phyloP scores from a whole-genome alignment of 2,329 filamentous ascomycete genomes.

The Aspergillus aculeatinus region DNA sequence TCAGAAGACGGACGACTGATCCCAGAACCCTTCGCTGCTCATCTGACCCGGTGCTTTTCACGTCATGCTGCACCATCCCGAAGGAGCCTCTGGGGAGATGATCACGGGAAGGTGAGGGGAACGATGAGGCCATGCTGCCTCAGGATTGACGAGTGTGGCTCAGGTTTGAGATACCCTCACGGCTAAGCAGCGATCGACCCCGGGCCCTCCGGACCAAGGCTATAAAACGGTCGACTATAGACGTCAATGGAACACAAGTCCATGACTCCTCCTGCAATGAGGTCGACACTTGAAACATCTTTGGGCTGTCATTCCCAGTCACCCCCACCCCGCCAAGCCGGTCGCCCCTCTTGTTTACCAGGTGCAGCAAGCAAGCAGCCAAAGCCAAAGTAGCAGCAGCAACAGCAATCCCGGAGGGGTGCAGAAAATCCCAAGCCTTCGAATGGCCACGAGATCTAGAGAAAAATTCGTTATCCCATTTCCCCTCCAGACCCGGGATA shows the following conservation, averaged over 20 bases:
- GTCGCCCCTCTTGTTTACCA: slow-evolving; percentile 8
- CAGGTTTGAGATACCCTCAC: background rate
- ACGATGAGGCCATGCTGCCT: slow-evolving; percentile 61
- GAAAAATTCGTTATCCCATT: background rate
- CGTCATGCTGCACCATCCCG: slow-evolving; percentile 80
- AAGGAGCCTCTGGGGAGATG: slow-evolving; percentile 64
- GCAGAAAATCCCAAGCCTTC: background rate
- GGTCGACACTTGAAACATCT: background rate
- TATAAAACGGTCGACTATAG: background rate
- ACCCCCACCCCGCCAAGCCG: slow-evolving; percentile 20
- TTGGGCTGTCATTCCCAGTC: background rate
- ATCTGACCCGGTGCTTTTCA: slow-evolving; percentile 59
- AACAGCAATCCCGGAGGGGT: background rate
- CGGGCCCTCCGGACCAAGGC: background rate
- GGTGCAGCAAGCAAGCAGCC: background rate
- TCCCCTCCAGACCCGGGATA: background rate
- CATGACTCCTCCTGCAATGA: background rate
- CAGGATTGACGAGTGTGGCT: slow-evolving; percentile 21
- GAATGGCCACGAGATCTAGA: background rate
- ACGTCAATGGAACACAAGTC: background rate
- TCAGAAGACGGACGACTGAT: background rate
- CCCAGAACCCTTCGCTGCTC: background rate
- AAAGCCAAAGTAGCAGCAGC: background rate
- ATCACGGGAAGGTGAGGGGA: slow-evolving; percentile 59
- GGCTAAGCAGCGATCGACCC: background rate